These are phyloP conservation scores for Xylaria sp. DNA, from an alignment of 2,329 filamentous ascomycete species.

Conservation along the genomic window DNA sequence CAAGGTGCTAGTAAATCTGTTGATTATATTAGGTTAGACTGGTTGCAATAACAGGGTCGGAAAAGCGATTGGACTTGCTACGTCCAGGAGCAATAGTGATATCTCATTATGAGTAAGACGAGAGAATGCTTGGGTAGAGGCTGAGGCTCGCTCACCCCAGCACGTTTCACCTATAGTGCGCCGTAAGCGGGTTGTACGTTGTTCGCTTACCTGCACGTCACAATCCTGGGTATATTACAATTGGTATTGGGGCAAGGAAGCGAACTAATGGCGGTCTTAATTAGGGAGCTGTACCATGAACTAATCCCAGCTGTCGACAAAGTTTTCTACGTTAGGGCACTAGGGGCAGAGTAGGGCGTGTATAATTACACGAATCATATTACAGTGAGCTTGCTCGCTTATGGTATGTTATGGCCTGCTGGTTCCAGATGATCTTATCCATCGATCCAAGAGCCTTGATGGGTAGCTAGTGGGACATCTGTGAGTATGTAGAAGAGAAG, in stretches of 20 bases:
- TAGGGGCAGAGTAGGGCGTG: neutral
- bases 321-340: neutral
- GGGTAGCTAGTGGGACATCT: neutral
- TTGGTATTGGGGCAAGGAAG: neutral
- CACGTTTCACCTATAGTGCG: constrained; percentile 12
- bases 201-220: constrained; percentile 8
- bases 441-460: neutral
- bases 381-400: neutral
- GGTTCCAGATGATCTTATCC: neutral
- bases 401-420: neutral
- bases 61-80: neutral
- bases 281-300: neutral
- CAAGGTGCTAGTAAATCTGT: neutral
- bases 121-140: neutral
- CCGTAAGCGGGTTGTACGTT: constrained; percentile 17
- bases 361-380: neutral
- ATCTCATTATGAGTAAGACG: neutral
- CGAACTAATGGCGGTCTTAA: neutral
- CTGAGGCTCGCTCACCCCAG: constrained; percentile 5
- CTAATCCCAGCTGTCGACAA: neutral
- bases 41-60: neutral
- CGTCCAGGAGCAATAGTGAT: neutral
- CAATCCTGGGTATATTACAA: neutral
- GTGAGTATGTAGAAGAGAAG: neutral
- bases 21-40: neutral